Evolutionary conservation across 768 basidiomycete species (phyloP).

Genomic region (Amyloporia xantha): DNA sequence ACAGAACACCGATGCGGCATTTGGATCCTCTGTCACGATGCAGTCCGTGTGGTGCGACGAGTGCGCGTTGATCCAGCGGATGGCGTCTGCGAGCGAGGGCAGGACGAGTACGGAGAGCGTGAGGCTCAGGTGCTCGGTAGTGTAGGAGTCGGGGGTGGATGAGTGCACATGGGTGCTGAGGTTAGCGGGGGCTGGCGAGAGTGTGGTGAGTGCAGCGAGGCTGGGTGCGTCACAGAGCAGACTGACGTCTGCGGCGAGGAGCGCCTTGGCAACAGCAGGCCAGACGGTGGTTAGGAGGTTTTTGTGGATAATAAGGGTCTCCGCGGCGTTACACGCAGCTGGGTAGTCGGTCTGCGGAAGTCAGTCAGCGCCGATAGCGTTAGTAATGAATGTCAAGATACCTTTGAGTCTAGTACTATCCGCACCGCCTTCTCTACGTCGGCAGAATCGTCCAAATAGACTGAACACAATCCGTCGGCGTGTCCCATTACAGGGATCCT

Average conservation of each 20-base stretch:
- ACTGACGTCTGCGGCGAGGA: conserved; percentile 62
- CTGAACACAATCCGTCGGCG: conserved; percentile 90
- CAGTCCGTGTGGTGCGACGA: conserved; percentile 94
- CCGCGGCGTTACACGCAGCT: conserved; percentile 90
- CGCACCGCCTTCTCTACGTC: conserved; percentile 73
- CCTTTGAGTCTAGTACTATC: conserved; percentile 88
- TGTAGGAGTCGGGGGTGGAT: conserved; percentile 61
- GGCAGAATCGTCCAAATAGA: conserved; percentile 84
- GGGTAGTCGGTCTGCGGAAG: conserved; percentile 76
- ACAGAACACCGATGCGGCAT: conserved; percentile 66
- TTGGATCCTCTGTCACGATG: conserved; percentile 79
- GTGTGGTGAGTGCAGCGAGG: conserved; percentile 46
- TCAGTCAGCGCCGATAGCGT: background rate
- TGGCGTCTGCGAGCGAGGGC: conserved; percentile 65
- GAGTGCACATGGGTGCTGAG: conserved; percentile 41
- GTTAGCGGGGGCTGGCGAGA: conserved; percentile 25
- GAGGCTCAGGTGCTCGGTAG: conserved; percentile 86
- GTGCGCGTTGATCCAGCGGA: conserved; percentile 86
- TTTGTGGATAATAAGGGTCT: conserved; percentile 83
- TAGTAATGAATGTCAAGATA: conserved; percentile 22
- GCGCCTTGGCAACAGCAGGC: conserved; percentile 69
- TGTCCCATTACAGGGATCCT: conserved; percentile 98
- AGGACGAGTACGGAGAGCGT: conserved; percentile 76
- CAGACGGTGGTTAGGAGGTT: conserved; percentile 67
- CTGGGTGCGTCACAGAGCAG: conserved; percentile 75